Conservation (phyloP, 2,329 filamentous ascomycete genomes). For the Ascochyta pisi region DNA sequence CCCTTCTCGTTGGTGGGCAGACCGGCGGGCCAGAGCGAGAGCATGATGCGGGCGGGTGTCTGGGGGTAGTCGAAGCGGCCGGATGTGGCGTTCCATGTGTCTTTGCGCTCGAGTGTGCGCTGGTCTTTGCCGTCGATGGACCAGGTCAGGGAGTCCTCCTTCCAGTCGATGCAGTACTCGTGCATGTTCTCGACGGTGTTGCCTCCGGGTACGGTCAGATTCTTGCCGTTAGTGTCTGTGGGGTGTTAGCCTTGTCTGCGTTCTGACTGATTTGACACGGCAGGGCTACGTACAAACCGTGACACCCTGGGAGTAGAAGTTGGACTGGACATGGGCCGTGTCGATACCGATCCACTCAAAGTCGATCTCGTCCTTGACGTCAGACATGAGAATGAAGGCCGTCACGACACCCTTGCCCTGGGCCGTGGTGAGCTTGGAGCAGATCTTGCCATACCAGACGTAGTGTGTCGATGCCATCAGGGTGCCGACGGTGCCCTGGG, state of each 20-base stretch:
- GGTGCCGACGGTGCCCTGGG: conserved; percentile 82
- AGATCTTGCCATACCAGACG: conserved; percentile 96
- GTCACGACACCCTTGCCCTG: conserved; percentile 91
- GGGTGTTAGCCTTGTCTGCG: conserved; percentile 20
- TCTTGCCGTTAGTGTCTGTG: conserved; percentile 75
- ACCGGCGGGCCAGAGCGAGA: conserved; percentile 96
- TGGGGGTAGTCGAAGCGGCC: conserved; percentile 89
- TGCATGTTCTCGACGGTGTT: conserved; percentile 81
- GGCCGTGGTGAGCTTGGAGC: conserved; percentile 82
- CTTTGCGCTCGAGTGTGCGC: conserved; percentile 74
- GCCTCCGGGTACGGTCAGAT: conserved; percentile 64
- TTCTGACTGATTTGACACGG: not conserved
- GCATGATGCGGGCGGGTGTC: conserved; percentile 86
- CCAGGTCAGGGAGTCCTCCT: conserved; percentile 85
- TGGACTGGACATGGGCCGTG: conserved; percentile 80
- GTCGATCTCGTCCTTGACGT: conserved; percentile 98
- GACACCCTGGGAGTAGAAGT: conserved; percentile 96
- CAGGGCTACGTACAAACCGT: conserved; percentile 74
- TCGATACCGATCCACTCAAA: conserved; percentile 92
- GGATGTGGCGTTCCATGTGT: conserved; percentile 85
- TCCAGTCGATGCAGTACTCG: conserved; percentile 93
- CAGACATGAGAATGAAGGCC: conserved; percentile 92
- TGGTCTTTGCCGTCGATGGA: conserved; percentile 79
- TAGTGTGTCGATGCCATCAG: conserved; percentile 84
- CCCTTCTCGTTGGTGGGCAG: conserved; percentile 78